phyloP scores from a whole-genome alignment of 257 asterid species.

The Thymus mandschuricus region DNA sequence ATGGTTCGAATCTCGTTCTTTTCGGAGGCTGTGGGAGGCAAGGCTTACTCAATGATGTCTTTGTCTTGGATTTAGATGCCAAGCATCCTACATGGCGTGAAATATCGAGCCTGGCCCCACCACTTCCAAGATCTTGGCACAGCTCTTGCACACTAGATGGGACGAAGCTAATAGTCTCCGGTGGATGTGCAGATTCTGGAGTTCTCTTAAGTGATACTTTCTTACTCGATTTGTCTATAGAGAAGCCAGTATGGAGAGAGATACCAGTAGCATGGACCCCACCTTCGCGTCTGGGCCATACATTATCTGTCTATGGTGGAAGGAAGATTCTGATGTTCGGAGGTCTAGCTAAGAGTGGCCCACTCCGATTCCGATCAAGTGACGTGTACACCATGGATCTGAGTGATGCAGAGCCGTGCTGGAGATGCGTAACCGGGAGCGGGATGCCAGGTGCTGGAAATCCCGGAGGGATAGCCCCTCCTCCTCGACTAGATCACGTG shows the following conservation, averaged over 20 bases:
- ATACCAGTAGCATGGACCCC: conserved; percentile 91
- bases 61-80: conserved; percentile 87
- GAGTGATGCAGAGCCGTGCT: conserved; percentile 86
- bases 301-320: conserved; percentile 79
- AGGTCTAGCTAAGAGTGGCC: conserved; percentile 82
- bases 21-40: conserved; percentile 97
- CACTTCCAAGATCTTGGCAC: conserved; percentile 97
- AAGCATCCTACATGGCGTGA: conserved; percentile 89
- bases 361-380: conserved; percentile 86
- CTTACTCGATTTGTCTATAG: conserved; percentile 82
- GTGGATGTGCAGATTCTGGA: conserved; percentile 96
- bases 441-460: conserved; percentile 97
- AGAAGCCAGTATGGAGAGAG: conserved; percentile 86
- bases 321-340: conserved; percentile 94
- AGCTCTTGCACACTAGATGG: conserved; percentile 98
- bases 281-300: conserved; percentile 92
- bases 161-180: conserved; percentile 89
- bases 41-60: conserved; percentile 91
- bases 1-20: conserved; percentile 83
- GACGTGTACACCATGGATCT: conserved; percentile 94
- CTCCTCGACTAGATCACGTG: conserved; percentile 96
- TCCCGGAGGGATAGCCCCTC: conserved; percentile 94
- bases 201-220: conserved; percentile 85
- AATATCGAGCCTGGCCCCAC: conserved; percentile 91
- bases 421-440: conserved; percentile 90